Evolutionary conservation across 768 basidiomycete genomes (phyloP).

Genomic region (Hygrocybe punicea): DNA sequence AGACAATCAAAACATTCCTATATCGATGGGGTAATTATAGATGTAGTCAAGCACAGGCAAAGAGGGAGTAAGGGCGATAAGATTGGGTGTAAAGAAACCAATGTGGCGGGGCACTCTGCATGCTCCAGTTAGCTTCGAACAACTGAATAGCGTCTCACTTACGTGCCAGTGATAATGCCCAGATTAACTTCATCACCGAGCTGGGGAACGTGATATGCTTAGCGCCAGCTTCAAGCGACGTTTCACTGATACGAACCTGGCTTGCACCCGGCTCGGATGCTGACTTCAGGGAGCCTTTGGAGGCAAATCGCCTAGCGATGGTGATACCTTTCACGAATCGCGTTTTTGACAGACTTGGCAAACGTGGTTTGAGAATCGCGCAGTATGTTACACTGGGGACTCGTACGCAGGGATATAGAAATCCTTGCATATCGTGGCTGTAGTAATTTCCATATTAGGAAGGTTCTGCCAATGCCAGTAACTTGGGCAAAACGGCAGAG

Average conservation of each 20-base stretch:
- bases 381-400: no score
- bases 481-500: no score
- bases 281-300: neutral
- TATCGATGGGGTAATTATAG: no score
- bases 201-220: neutral
- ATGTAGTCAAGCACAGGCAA: conserved; percentile 10
- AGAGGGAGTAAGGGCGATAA: conserved; percentile 11
- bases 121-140: neutral
- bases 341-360: neutral
- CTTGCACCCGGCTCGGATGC: conserved; percentile 7
- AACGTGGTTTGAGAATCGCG: neutral
- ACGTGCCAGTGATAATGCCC: conserved; percentile 10
- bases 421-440: no score
- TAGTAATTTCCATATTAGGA: no score
- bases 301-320: conserved; percentile 12
- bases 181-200: neutral
- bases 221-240: neutral
- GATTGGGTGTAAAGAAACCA: conserved; percentile 8
- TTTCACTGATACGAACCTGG: conserved; percentile 8
- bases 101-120: conserved; percentile 11
- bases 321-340: neutral
- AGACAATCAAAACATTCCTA: no score
- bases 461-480: no score
- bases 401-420: no score
- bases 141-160: neutral